These are phyloP conservation scores for Diaporthe eres DNA, from an alignment of 2,329 filamentous ascomycete species.

Conservation along the genomic window DNA sequence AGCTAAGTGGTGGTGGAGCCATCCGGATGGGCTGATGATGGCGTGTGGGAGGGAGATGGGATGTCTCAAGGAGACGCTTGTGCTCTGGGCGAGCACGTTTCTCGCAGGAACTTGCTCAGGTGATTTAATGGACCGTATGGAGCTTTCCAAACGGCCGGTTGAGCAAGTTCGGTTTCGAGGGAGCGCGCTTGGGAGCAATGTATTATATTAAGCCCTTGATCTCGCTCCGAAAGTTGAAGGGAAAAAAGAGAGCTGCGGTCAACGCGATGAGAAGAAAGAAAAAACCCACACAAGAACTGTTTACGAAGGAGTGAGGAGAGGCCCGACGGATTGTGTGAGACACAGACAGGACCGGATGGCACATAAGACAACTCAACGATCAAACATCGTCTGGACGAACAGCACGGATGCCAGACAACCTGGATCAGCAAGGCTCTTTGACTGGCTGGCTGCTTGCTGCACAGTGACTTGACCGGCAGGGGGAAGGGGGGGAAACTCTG, in stretches of 20 bases:
- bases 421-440: background rate
- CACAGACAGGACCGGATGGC: background rate
- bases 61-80: conserved; percentile 29
- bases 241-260: background rate
- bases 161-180: conserved; percentile 16
- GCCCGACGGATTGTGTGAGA: background rate
- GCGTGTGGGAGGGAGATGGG: conserved; percentile 23
- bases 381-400: conserved; percentile 24
- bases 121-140: conserved; percentile 11
- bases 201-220: background rate
- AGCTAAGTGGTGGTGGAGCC: conserved; percentile 44
- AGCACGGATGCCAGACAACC: background rate
- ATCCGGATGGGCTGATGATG: conserved; percentile 36
- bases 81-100: conserved; percentile 33
- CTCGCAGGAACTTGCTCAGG: conserved; percentile 36
- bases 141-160: conserved; percentile 14
- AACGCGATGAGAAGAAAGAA: background rate
- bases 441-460: conserved; percentile 2
- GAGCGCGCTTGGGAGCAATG: background rate
- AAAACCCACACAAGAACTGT: background rate
- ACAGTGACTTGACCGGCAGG: conserved; percentile 4
- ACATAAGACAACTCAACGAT: conserved; percentile 27
- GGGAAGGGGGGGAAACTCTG: background rate
- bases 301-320: background rate
- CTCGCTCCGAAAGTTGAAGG: background rate